Evolutionary conservation across 768 basidiomycete genomes (phyloP), one percentile per base, ranked within the genome.

Genomic region (Nidula microcarpa): DNA sequence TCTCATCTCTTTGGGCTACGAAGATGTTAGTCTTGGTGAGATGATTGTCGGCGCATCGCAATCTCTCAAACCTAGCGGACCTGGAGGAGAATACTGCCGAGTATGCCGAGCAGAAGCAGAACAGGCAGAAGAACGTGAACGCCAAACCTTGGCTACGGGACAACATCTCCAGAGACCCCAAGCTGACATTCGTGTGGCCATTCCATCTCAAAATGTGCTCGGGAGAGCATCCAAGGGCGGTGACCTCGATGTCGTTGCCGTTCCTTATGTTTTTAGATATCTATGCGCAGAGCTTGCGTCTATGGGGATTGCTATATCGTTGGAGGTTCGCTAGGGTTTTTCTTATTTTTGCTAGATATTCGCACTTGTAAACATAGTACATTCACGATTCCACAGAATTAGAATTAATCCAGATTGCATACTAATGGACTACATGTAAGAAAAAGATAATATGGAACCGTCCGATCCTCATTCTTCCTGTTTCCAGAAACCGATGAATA

Each of bases 201-300:
- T 94, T 50, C 76, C 86, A 32, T 79, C 84, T 17, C 76, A 83
- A 55, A 81, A 92, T 61, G 75, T 91, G 37, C 75, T 93, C 34
- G 75, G 80, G 47, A 68, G 72, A 36, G 69, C 77, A 23, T 70
- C 71, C 51, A 87, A 86, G 70, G 89, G 89, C 33, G 86, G 89
- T 13, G 86, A 94, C 58, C 82, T 99, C 67, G 97, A 98, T 68
- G 87, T 99, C 46, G 86, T 99, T 50, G 96, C 96, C 10, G 82
- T 99, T 17, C 97, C 97, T 6, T 98, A 91, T 63, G 94, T 96
- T 49, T 96, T 97, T 72, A 80, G 92, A 47, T 92, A 94, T 73
- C 79, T 98, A 9, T 94, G 95, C 65, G 90, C 95, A 2, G 97
- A 99, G 73, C 74, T 99, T 60, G 95, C 95, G n/a, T 89, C 92